A percentile compares a stretch with the other conserved stretches of the same genome.
These are phyloP conservation scores for Ustilago tritici DNA, from an alignment of 1,284 basidiomycete genomes.

Conservation along the genomic window DNA sequence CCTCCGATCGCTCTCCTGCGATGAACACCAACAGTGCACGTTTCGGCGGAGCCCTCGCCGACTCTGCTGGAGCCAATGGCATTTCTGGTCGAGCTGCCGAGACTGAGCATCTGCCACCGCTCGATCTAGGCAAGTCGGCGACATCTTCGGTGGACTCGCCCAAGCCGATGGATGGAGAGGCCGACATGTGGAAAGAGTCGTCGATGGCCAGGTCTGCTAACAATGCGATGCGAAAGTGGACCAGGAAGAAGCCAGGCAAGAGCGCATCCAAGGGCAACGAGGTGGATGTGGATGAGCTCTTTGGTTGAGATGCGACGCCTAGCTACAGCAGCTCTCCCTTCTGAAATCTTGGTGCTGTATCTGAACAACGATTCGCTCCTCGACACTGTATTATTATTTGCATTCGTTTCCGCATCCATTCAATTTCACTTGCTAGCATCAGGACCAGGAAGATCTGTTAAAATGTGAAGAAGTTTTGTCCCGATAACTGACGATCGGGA, in stretches of 20 bases:
- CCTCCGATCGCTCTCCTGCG: slow-evolving; percentile 13
- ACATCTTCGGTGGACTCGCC: slow-evolving; percentile 13
- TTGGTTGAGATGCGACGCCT: slow-evolving; percentile 7
- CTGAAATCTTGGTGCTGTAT: slow-evolving; percentile 12
- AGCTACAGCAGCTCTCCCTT: neutral
- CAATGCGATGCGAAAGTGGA: slow-evolving; percentile 32
- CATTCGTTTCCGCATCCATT: neutral
- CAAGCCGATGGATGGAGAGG: slow-evolving; percentile 14
- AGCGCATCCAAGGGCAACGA: slow-evolving; percentile 14
- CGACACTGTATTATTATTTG: slow-evolving; percentile 11
- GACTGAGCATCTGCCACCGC: slow-evolving; percentile 16
- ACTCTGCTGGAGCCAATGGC: slow-evolving; percentile 6
- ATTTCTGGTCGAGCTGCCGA: neutral
- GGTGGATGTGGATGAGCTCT: slow-evolving; percentile 37
- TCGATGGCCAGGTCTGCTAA: slow-evolving; percentile 16
- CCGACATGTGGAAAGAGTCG: slow-evolving; percentile 32
- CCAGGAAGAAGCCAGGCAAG: slow-evolving; percentile 16
- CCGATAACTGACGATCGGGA: no score
- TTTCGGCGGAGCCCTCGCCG: slow-evolving; percentile 1
- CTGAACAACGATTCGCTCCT: slow-evolving; percentile 2
- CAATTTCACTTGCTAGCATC: neutral
- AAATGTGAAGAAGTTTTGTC: no score
- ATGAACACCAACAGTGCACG: neutral
- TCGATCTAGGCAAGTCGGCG: slow-evolving; percentile 18
- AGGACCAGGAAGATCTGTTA: neutral